Percentiles rank a stretch among this genome's conserved stretches.
Conservation (phyloP, 2,329 filamentous ascomycete genomes). For the Triangularia setosa region DNA sequence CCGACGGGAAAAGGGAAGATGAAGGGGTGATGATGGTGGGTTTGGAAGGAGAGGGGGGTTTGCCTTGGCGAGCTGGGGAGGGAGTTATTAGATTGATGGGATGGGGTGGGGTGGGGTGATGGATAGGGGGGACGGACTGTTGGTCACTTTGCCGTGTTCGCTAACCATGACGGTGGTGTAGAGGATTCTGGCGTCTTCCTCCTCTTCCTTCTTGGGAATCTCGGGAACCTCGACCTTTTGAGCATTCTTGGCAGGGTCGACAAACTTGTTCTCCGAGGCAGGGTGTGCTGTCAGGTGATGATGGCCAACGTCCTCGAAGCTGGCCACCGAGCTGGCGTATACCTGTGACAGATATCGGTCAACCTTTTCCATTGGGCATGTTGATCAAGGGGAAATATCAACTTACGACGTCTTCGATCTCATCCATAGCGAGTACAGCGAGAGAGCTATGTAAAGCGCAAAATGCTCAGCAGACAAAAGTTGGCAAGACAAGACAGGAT, state of each 20-base stretch:
- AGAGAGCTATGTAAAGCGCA: neutral
- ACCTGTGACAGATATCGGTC: neutral
- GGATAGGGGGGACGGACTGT: neutral
- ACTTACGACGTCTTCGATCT: neutral
- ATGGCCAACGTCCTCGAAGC: conserved; percentile 11
- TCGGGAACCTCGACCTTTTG: no score
- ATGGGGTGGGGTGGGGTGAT: neutral
- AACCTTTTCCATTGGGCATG: no score
- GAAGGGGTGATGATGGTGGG: neutral
- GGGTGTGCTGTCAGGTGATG: neutral
- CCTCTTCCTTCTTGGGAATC: no score
- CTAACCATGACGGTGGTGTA: neutral
- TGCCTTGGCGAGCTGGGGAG: neutral
- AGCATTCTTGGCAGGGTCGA: no score
- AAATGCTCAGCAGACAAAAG: neutral
- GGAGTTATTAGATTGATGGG: neutral
- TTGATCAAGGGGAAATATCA: no score
- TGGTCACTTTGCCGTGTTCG: neutral
- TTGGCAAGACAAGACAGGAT: neutral
- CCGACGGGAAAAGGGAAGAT: no score
- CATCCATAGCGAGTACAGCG: neutral
- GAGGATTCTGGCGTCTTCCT: neutral
- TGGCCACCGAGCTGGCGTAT: neutral
- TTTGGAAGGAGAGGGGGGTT: neutral
- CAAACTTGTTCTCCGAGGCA: no score